phyloP scores from a whole-genome alignment of 352 stramenopile genomes.

The Blastocystis sp. region DNA sequence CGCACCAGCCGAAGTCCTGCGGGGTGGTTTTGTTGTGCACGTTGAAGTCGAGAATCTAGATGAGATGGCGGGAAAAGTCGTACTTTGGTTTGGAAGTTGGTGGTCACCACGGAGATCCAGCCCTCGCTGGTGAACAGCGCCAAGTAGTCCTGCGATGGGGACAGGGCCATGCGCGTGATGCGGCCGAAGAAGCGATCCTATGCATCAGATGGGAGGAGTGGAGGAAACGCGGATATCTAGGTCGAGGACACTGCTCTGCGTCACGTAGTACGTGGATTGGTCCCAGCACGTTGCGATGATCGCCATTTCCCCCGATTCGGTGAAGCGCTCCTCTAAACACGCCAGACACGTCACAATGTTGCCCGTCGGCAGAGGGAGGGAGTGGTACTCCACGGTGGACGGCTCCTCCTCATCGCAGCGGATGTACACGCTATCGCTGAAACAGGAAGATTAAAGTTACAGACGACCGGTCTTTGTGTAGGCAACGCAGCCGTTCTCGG shows the following conservation, averaged over 20 bases:
- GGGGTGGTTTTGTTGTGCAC: not conserved
- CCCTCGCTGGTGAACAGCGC: constrained; percentile 25
- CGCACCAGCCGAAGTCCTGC: constrained; percentile 30
- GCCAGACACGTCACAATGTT: constrained; percentile 20
- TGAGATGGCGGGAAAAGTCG: not conserved
- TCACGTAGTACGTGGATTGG: constrained; percentile 2
- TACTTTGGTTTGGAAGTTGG: constrained; percentile 37
- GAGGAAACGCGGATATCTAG: constrained; percentile 6
- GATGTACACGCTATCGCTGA: constrained; percentile 19
- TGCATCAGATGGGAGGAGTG: not conserved
- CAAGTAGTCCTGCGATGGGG: constrained; percentile 17
- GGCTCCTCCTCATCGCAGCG: constrained; percentile 21
- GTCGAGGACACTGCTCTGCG: not conserved
- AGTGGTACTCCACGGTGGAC: constrained; percentile 15
- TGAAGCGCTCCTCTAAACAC: constrained; percentile 44
- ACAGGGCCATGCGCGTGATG: constrained; percentile 11
- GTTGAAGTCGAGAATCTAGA: constrained; percentile 66
- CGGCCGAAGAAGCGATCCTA: constrained; percentile 22
- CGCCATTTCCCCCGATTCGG: constrained; percentile 15
- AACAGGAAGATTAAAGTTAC: not conserved
- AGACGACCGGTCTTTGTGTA: constrained; percentile 35
- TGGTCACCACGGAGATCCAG: constrained; percentile 28
- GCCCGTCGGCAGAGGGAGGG: not conserved
- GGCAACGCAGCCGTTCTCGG: constrained; percentile 35
- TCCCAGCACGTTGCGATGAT: constrained; percentile 31